These are phyloP conservation scores for Neurospora terricola DNA, from an alignment of 495 filamentous ascomycete genomes.

Conservation along the genomic window DNA sequence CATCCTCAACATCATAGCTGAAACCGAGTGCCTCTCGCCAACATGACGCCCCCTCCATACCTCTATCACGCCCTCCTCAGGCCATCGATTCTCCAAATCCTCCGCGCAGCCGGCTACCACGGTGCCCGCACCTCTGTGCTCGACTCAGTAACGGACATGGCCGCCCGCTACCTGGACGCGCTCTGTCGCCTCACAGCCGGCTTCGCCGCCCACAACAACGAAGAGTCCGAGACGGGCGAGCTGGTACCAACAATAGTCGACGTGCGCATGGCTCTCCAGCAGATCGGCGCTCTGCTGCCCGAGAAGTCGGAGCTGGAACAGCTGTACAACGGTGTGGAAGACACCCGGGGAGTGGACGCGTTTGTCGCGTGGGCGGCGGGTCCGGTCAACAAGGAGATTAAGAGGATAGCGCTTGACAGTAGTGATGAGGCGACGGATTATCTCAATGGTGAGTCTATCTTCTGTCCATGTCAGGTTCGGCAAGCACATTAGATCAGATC, in stretches of 20 bases:
- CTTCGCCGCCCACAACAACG: slow-evolving; percentile 43
- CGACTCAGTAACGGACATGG: slow-evolving; percentile 67
- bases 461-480: background rate
- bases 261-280: slow-evolving; percentile 71
- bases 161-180: slow-evolving; percentile 59
- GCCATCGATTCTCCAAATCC: slow-evolving; percentile 72
- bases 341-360: slow-evolving; percentile 59
- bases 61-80: slow-evolving; percentile 71
- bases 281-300: slow-evolving; percentile 59
- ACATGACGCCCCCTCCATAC: slow-evolving; percentile 33
- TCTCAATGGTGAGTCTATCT: slow-evolving; percentile 43
- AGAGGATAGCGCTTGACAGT: slow-evolving; percentile 44
- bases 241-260: slow-evolving; percentile 53
- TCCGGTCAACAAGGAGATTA: slow-evolving; percentile 58
- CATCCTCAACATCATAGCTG: background rate
- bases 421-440: slow-evolving; percentile 53
- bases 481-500: too few species aligned
- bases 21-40: slow-evolving; percentile 1
- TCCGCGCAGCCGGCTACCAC: slow-evolving; percentile 80
- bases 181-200: slow-evolving; percentile 54
- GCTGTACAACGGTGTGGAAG: slow-evolving; percentile 43
- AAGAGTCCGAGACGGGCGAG: slow-evolving; percentile 14
- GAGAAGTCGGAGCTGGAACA: slow-evolving; percentile 34
- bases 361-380: slow-evolving; percentile 69
- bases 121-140: slow-evolving; percentile 62